Evolutionary conservation across 441 rosid species (phyloP), one percentile per base, ranked within the genome.

Genomic region (Corymbia citriodora): DNA sequence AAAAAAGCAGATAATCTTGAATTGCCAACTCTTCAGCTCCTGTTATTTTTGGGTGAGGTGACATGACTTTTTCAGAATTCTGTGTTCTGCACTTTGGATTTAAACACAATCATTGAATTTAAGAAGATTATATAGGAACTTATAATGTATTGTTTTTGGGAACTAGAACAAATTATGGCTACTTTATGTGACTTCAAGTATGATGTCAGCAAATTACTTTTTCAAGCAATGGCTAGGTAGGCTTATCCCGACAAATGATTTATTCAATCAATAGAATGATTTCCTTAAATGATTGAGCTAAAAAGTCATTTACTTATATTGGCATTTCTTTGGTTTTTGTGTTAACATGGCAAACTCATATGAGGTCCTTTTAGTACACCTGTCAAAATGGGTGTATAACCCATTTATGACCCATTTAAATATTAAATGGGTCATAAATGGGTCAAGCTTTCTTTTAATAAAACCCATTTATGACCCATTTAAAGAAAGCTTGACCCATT

Each of bases 11-110:
- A 93, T 87, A 91, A 86, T 88, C 89, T 89, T 90, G 90, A 90
- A 90, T 91, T 90, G 94, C 93, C 54, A 96, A 96, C 90, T 94
- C 97, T 33, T 94, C 97, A 10, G 96, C 97, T 91, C 91, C 94
- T 21, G 89, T 95, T 86, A 93, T 93, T 90, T 95, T 96, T 40
- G 97, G 97, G 98, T 96, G 91, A 93, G 94, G 48, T 92, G 88
- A 63, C 79, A 82, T 81, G 25, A 79, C 82, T 68, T 54, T 55
- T 81, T n/a, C 54, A 31, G 45, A 89, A 70, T 87, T 85, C 74
- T 70, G 9, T 55, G 53, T 27, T 59, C 59, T 88, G 87, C 79
- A 87, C 82, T 88, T 89, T 33, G 55, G 45, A 54, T 53, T 89
- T 68, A 54, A 88, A 61, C 83, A 52, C 25, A 19, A 85, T 55